Base-by-base conservation (phyloP, 2,329 filamentous ascomycete genomes). In the Biscogniauxia mediterranea region DNA sequence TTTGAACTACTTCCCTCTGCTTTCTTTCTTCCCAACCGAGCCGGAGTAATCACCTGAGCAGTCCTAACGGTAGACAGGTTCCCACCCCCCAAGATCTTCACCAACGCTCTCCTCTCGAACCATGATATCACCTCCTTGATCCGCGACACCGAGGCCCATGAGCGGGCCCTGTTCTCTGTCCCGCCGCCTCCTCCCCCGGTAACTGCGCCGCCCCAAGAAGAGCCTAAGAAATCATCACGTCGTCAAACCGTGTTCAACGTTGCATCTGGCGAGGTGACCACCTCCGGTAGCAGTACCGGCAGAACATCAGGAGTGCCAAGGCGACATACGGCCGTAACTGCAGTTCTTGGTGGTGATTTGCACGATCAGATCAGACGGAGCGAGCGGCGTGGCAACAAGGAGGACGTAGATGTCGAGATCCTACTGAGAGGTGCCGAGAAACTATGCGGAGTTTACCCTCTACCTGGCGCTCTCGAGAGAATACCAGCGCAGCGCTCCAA, bases 111-210 rank as follows among this genome's bases (percentile, higher is more conserved):
- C 49, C 87, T 98, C 55, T 88, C 89, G 60, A 88, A 88, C 67
- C 89, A 93, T 76, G 95, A 99, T 76, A 98, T 99, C 69, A 98
- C 95, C 3, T 86, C 91, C 13, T 81, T 99, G 54, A 97, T 99
- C 71, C 91, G 95, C 63, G 95, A 99, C 75, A 97, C 94, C 3
- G 95, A 99, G 77, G 80, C 90, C 21, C 94, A 98, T 78, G 95
- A 99, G 76, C 90, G 93, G 71, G 94, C 94, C 6, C 86, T 99
- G 19, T 99, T 98, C 80, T 96, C 94, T 46, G 89, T 97, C 0
- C 93, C 94, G 0, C 87, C 91, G 0, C 86, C 90, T 0, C 82
- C 79, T 5, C 81, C 82, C 3, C 83, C 72, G 50, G 79, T 70
- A 56, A 76, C 71, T 64, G 80, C 73, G 75, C 81, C 74, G 68